phyloP scores from a whole-genome alignment of 2,329 filamentous ascomycete genomes.

The Cladosporium phlei region DNA sequence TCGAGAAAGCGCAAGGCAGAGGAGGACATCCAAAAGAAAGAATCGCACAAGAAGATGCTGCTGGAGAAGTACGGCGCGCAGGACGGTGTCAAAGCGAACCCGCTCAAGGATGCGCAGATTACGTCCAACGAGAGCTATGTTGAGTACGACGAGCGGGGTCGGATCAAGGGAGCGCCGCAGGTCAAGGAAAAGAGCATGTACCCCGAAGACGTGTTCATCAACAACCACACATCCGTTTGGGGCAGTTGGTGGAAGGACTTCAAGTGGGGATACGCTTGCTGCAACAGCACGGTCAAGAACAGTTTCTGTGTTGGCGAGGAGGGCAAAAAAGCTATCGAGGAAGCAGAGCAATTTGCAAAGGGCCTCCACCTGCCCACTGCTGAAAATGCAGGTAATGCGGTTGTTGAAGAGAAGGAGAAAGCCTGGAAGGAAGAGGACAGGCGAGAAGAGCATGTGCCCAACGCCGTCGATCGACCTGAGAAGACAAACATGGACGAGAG shows the following conservation, averaged over 20 bases:
- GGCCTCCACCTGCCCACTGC: constrained; percentile 39
- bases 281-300: constrained; percentile 89
- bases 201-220: constrained; percentile 75
- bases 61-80: constrained; percentile 77
- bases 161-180: constrained; percentile 81
- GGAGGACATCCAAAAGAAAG: constrained; percentile 64
- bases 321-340: constrained; percentile 74
- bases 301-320: constrained; percentile 95
- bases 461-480: constrained; percentile 38
- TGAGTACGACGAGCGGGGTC: constrained; percentile 87
- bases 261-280: constrained; percentile 93
- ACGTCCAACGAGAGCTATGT: constrained; percentile 81
- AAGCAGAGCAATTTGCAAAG: constrained; percentile 59
- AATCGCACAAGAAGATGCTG: constrained; percentile 64
- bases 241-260: constrained; percentile 97
- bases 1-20: constrained; percentile 73
- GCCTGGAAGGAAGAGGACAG: constrained; percentile 42
- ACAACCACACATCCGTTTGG: constrained; percentile 92
- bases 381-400: constrained; percentile 21
- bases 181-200: constrained; percentile 83
- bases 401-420: constrained; percentile 35
- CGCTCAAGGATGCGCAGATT: constrained; percentile 61
- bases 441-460: constrained; percentile 40
- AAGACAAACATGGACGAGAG: constrained; percentile 42
- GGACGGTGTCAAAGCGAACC: constrained; percentile 53